A percentile compares a stretch with the other conserved stretches of the same genome.
Evolutionary conservation across 2,329 filamentous ascomycete species (phyloP).

Genomic region (Dothideomycetidae sp.): DNA sequence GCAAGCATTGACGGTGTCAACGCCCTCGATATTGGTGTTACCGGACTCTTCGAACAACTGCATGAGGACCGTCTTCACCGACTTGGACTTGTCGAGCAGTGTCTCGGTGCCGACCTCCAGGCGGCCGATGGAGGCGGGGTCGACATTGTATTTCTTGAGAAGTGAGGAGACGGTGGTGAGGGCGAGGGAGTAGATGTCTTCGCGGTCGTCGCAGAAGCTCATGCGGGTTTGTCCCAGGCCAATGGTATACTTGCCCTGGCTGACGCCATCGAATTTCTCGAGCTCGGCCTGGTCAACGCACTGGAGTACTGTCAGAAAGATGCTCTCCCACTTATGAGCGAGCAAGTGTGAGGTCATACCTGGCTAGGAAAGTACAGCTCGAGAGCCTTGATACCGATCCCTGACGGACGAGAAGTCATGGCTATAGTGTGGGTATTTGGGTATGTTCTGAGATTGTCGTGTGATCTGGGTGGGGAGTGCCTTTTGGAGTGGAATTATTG

Average conservation of each 20-base stretch:
- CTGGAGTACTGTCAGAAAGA: slow-evolving; percentile 22
- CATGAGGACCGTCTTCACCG: slow-evolving; percentile 41
- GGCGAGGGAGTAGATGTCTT: slow-evolving; percentile 42
- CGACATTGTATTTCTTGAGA: slow-evolving; percentile 38
- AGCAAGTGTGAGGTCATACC: slow-evolving; percentile 23
- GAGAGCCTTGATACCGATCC: slow-evolving; percentile 41
- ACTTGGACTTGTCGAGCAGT: slow-evolving; percentile 41
- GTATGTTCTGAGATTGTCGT: too few species aligned
- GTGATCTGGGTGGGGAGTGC: too few species aligned
- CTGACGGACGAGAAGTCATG: slow-evolving; percentile 34
- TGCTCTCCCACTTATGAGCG: neutral
- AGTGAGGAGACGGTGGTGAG: slow-evolving; percentile 39
- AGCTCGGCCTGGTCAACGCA: slow-evolving; percentile 40
- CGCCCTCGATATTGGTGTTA: slow-evolving; percentile 40
- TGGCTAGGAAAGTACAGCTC: slow-evolving; percentile 41
- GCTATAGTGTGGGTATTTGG: too few species aligned
- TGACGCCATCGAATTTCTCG: slow-evolving; percentile 41
- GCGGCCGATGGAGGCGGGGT: slow-evolving; percentile 37
- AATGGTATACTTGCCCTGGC: slow-evolving; percentile 39
- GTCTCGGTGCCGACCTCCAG: slow-evolving; percentile 42
- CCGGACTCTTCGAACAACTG: slow-evolving; percentile 37
- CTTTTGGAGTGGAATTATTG: too few species aligned
- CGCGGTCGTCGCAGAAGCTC: slow-evolving; percentile 41
- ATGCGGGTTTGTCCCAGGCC: slow-evolving; percentile 41
- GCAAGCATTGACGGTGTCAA: slow-evolving; percentile 41